Base-by-base conservation (phyloP, 306 rosid species). In the Medicago ruthenica region DNA sequence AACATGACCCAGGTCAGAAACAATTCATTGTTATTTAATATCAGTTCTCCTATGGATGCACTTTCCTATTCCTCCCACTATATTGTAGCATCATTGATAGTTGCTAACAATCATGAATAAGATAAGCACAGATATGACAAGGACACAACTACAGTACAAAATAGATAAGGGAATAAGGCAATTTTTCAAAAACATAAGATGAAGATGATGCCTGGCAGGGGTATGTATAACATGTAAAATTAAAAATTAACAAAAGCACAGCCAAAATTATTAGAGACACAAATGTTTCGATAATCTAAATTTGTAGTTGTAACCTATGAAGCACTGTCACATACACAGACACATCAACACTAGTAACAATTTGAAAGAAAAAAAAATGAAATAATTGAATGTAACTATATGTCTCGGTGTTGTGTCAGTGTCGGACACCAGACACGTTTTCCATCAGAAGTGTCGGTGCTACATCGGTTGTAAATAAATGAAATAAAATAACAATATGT, bases 101-200 rank as follows among this genome's bases (percentile, higher is more conserved):
- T 73, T 53, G 51, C 66, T 47, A 34, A 57, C 55, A 63, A 64
- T 53, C 69, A 51, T 48, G 74, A 73, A 64, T 50, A 75, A 50
- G 73, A 40, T 18, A 61, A 51, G 61, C 68, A 75, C 7, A 5
- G 61, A 62, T 31, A 50, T 22, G 59, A 59, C 71, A 61, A 17
- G 37, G 12, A 53, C 53, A 75, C 11, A n/a, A 8, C 24, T 54
- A 40, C 4, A 2, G 45, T 67, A 7, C 14, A 8, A 53, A 76
- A 55, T 27, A 24, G n/a, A 54, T 36, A 24, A 7, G 24, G 48
- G 8, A 67, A 31, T 40, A 71, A 3, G 8, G 13, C 2, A 1
- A 70, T 3, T 15, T 6, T 60, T 62, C 1, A 12, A 71, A 27
- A 71, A 22, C 34, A 22, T 18, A 60, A 9, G 34, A 54, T 1